Conservation (phyloP, 2,329 filamentous ascomycete species). For the Metarhizium anisopliae region DNA sequence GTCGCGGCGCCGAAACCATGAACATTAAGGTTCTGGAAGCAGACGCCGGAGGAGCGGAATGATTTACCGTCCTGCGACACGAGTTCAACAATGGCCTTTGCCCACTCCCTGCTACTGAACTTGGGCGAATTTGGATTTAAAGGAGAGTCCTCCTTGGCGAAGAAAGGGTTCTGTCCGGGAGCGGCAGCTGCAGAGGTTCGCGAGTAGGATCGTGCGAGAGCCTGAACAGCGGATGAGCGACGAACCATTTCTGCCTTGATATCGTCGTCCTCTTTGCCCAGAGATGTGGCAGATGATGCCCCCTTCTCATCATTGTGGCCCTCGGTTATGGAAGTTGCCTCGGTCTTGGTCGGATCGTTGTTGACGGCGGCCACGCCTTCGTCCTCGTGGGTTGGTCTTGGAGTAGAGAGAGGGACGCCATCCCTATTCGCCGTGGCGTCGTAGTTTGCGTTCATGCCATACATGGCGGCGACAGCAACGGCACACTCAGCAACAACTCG, state of each 20-base stretch:
- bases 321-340: constrained; percentile 28
- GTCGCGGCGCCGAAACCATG: constrained; percentile 59
- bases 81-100: constrained; percentile 47
- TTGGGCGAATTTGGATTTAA: constrained; percentile 43
- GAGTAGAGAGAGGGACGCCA: constrained; percentile 26
- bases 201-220: constrained; percentile 47
- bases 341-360: constrained; percentile 22
- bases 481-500: background rate
- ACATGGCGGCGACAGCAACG: constrained; percentile 8
- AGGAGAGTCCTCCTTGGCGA: constrained; percentile 36
- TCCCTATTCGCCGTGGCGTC: constrained; percentile 36
- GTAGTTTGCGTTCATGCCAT: constrained; percentile 30
- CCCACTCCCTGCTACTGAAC: constrained; percentile 50
- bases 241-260: constrained; percentile 36
- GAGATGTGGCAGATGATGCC: constrained; percentile 18
- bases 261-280: constrained; percentile 17
- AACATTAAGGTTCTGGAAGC: constrained; percentile 59
- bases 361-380: constrained; percentile 15
- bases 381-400: constrained; percentile 16
- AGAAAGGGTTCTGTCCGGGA: constrained; percentile 38
- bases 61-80: constrained; percentile 41
- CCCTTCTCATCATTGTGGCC: constrained; percentile 20
- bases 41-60: constrained; percentile 54
- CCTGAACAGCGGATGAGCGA: constrained; percentile 43
- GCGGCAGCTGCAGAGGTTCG: constrained; percentile 29